Conservation (phyloP, 2,329 filamentous ascomycete species). For the Rhynchosporium secalis region DNA sequence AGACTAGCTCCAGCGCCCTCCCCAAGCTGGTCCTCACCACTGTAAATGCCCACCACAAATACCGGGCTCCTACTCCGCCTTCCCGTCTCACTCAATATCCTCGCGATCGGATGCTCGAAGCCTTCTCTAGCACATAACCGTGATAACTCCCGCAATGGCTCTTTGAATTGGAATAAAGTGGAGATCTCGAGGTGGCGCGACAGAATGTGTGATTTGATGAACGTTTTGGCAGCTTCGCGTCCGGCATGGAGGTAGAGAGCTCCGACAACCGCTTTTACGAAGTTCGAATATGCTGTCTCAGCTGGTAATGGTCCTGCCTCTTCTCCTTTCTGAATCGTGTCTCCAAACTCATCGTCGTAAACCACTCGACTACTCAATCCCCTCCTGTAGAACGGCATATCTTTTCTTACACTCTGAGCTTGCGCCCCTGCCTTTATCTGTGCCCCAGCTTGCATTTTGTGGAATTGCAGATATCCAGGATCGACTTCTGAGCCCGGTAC, state of each 20-base stretch:
- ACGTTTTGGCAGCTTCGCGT: constrained; percentile 72
- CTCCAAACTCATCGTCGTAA: constrained; percentile 83
- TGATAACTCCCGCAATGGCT: constrained; percentile 80
- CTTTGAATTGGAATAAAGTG: constrained; percentile 78
- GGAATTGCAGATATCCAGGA: constrained; percentile 83
- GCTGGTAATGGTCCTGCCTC: constrained; percentile 34
- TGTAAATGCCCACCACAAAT: constrained; percentile 92
- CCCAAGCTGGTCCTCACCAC: constrained; percentile 85
- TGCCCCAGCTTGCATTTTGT: constrained; percentile 45
- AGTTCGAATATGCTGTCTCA: constrained; percentile 64
- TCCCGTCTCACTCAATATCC: constrained; percentile 88
- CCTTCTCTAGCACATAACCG: constrained; percentile 84
- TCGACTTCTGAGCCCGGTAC: constrained; percentile 90
- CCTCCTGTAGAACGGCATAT: constrained; percentile 58
- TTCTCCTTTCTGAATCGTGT: constrained; percentile 45
- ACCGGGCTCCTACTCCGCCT: constrained; percentile 82
- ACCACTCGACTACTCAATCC: constrained; percentile 76
- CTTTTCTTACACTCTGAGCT: constrained; percentile 55
- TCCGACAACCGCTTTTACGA: constrained; percentile 82
- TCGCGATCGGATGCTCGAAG: constrained; percentile 83
- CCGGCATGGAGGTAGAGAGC: constrained; percentile 85
- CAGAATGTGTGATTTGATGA: constrained; percentile 82
- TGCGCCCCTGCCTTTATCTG: constrained; percentile 44
- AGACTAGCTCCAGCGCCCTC: constrained; percentile 83
- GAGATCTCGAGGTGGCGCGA: constrained; percentile 75